A percentile compares a stretch with the other conserved stretches of the same genome.
These are phyloP conservation scores for Lactifluus hygrophoroides DNA, from an alignment of 768 basidiomycete genomes.

Conservation along the genomic window DNA sequence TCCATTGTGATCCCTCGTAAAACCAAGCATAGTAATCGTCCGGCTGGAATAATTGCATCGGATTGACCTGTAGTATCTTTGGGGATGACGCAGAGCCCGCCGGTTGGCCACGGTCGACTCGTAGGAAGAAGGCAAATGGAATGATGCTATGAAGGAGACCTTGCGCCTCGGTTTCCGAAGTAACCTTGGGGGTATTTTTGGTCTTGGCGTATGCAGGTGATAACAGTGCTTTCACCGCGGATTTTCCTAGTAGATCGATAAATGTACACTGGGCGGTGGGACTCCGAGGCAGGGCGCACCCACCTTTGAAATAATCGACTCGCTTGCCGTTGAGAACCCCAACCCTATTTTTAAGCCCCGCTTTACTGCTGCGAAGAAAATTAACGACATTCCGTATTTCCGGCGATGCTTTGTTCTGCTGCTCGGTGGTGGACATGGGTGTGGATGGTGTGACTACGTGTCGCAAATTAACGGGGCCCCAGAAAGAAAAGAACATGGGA, in stretches of 20 bases:
- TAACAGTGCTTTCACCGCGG: constrained; percentile 84
- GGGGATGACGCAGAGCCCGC: constrained; percentile 65
- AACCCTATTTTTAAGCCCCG: constrained; percentile 81
- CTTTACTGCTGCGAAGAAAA: constrained; percentile 77
- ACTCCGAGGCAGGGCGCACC: constrained; percentile 18
- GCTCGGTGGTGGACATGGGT: constrained; percentile 44
- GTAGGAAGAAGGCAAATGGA: constrained; percentile 86
- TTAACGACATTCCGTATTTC: constrained; percentile 77
- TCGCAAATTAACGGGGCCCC: neutral
- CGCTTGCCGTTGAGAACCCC: constrained; percentile 93
- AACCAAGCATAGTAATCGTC: constrained; percentile 95
- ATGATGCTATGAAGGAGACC: constrained; percentile 60
- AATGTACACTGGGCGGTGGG: constrained; percentile 7
- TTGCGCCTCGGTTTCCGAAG: constrained; percentile 67
- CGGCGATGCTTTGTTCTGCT: constrained; percentile 71
- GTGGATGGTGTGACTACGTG: neutral
- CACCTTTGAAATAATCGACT: constrained; percentile 97
- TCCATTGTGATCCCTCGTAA: constrained; percentile 90
- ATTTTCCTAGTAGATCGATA: constrained; percentile 55
- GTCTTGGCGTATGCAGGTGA: constrained; percentile 88
- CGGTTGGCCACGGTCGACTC: constrained; percentile 68
- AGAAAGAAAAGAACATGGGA: neutral
- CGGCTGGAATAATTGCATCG: constrained; percentile 67
- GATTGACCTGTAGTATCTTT: constrained; percentile 71
- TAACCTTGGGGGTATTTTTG: constrained; percentile 68